These are phyloP conservation scores for Tolypocladium album DNA, from an alignment of 2,329 filamentous ascomycete species.

Conservation along the genomic window DNA sequence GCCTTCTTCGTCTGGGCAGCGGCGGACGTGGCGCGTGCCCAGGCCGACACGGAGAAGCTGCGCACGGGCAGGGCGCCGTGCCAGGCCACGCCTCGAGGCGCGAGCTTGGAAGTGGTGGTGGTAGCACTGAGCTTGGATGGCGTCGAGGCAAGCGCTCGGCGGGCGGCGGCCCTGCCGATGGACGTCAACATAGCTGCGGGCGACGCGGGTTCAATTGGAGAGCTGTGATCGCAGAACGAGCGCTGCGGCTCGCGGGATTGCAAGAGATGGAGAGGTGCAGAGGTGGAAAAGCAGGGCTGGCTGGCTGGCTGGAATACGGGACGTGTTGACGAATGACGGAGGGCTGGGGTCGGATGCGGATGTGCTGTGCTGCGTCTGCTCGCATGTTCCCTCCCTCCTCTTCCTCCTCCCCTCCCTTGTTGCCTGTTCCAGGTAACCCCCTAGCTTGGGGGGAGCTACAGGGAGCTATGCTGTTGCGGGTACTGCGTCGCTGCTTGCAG, in stretches of 20 bases:
- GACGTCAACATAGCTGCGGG: constrained; percentile 27
- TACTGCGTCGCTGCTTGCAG: neutral
- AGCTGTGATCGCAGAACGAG: neutral
- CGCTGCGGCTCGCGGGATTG: neutral
- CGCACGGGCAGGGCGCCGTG: constrained; percentile 11
- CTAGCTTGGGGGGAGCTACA: neutral
- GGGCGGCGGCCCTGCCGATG: constrained; percentile 26
- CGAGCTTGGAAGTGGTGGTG: constrained; percentile 8
- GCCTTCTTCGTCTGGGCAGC: constrained; percentile 11
- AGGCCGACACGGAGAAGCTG: constrained; percentile 20
- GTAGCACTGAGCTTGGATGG: constrained; percentile 11
- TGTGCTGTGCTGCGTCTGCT: neutral
- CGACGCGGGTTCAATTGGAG: neutral
- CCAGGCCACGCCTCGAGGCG: constrained; percentile 3
- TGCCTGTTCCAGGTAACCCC: neutral
- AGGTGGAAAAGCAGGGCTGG: neutral
- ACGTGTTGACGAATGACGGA: constrained; percentile 6
- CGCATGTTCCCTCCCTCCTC: neutral
- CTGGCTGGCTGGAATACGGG: neutral
- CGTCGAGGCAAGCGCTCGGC: constrained; percentile 18
- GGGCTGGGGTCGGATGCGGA: constrained; percentile 4
- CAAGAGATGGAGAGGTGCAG: neutral
- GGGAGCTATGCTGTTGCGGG: neutral
- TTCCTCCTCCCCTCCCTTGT: neutral
- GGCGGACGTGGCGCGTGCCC: constrained; percentile 11